Evolutionary conservation across 2,329 filamentous ascomycete genomes (phyloP).

Genomic region (Pseudogymnoascus sp.): DNA sequence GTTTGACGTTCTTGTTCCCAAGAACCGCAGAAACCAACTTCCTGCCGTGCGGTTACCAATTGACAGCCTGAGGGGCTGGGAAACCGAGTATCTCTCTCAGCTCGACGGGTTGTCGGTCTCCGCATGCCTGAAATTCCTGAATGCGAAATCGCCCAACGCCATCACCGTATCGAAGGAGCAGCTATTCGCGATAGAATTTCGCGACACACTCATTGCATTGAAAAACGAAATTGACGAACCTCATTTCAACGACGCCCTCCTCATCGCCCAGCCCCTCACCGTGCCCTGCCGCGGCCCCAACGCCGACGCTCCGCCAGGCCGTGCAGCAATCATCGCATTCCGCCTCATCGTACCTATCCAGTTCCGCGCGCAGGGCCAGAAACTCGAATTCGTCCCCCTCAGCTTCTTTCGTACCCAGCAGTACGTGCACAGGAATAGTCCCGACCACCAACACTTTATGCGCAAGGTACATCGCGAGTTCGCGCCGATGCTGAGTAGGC

Average conservation of each 20-base stretch:
- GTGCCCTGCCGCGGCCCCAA: constrained; percentile 33
- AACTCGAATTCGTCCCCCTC: constrained; percentile 53
- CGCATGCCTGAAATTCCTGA: constrained; percentile 33
- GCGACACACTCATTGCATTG: constrained; percentile 36
- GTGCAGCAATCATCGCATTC: constrained; percentile 44
- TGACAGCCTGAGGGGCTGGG: constrained; percentile 45
- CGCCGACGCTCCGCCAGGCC: constrained; percentile 24
- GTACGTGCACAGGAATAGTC: constrained; percentile 47
- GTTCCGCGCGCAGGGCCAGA: constrained; percentile 41
- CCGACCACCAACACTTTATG: constrained; percentile 52
- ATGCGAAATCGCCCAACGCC: constrained; percentile 32
- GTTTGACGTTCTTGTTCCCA: constrained; percentile 26
- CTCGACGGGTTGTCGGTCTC: constrained; percentile 40
- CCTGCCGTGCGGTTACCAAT: constrained; percentile 51
- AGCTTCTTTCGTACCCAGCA: constrained; percentile 61
- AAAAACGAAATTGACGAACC: constrained; percentile 37
- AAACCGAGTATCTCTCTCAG: constrained; percentile 46
- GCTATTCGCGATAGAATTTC: constrained; percentile 40
- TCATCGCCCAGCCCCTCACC: constrained; percentile 37
- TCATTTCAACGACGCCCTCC: constrained; percentile 39
- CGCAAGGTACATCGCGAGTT: constrained; percentile 56
- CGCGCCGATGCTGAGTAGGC: constrained; percentile 39
- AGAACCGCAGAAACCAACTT: constrained; percentile 46
- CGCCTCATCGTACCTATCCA: constrained; percentile 57
- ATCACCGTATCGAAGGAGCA: constrained; percentile 30